Percentiles rank a stretch among this genome's conserved stretches.
Evolutionary conservation across 345 rosid genomes (phyloP).

Genomic region (Syzygium oleosum): DNA sequence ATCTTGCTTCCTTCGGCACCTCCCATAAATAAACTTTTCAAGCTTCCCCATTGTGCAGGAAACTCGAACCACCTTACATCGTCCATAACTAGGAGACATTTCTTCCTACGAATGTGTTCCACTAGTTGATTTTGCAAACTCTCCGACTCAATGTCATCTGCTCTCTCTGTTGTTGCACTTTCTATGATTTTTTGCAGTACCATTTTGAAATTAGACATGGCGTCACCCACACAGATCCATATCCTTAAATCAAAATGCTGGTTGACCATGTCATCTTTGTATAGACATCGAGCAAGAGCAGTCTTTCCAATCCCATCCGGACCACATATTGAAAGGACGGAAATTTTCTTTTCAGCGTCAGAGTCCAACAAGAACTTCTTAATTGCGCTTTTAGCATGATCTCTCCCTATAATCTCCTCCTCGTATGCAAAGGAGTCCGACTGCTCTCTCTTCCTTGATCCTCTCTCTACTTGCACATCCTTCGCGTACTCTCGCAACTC

Average conservation of each 20-base stretch:
- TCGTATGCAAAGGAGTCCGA: too few relatives aligned
- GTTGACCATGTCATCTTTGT: not conserved
- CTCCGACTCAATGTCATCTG: not conserved
- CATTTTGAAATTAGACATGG: not conserved
- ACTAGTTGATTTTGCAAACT: not conserved
- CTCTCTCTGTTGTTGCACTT: not conserved
- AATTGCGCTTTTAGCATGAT: not conserved
- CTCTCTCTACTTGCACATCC: too few relatives aligned
- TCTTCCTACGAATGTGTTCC: not conserved
- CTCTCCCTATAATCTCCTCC: not conserved
- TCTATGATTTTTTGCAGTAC: not conserved
- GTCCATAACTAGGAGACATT: slow-evolving; percentile 1
- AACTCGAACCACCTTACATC: not conserved
- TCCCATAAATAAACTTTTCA: not conserved
- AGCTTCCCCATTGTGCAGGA: not conserved
- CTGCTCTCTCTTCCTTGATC: too few relatives aligned
- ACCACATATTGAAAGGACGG: slow-evolving; percentile 2
- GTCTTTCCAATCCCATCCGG: slow-evolving; percentile 10
- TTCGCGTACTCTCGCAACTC: too few relatives aligned
- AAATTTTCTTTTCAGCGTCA: not conserved
- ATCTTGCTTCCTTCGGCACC: not conserved
- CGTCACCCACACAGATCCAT: not conserved
- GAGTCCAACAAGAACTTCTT: not conserved
- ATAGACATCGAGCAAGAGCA: slow-evolving; percentile 1
- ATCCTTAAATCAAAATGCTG: not conserved